phyloP scores from a whole-genome alignment of 768 basidiomycete species.

The Trametes elegans region DNA sequence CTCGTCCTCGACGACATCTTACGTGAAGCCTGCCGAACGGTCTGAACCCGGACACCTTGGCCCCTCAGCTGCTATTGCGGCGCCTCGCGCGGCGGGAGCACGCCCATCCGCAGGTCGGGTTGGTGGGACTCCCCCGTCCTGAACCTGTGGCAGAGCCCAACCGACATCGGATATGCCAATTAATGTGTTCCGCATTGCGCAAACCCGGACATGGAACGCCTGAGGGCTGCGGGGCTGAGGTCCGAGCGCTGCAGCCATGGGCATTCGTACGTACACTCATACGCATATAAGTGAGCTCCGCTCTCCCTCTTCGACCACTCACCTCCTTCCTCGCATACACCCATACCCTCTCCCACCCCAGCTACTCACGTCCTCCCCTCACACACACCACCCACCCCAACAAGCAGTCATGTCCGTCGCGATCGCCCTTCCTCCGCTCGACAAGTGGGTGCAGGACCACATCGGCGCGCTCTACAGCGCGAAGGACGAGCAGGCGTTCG shows the following conservation, averaged over 20 bases:
- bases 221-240: background rate
- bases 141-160: no score
- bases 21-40: no score
- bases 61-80: no score
- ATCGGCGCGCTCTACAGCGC: constrained; percentile 39
- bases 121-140: no score
- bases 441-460: constrained; percentile 40
- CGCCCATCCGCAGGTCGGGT: no score
- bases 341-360: no score
- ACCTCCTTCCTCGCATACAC: background rate
- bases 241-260: background rate
- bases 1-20: no score
- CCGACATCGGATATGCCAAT: no score
- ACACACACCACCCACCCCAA: background rate
- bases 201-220: no score
- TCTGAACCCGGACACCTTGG: no score
- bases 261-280: background rate
- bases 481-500: constrained; percentile 34
- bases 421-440: constrained; percentile 41
- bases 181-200: no score
- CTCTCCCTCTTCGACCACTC: background rate
- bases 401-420: constrained; percentile 19
- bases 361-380: background rate
- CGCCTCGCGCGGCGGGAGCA: no score
- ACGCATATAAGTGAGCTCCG: background rate